Evolutionary conservation across 106 monocot genomes (phyloP).

Genomic region (Posidonia australis): DNA sequence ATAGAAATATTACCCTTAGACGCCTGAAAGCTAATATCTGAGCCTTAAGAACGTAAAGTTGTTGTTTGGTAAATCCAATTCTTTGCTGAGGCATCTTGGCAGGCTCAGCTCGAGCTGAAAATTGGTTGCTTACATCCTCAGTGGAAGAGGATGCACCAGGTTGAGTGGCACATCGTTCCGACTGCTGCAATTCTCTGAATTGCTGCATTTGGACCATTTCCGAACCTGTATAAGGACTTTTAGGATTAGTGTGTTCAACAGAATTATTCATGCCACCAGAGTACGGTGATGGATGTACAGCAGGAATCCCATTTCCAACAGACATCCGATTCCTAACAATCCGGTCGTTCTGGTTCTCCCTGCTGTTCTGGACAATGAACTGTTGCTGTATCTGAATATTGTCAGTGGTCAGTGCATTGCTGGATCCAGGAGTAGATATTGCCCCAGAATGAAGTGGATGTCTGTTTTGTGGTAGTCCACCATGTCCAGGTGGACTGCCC

Average conservation of each 20-base stretch:
- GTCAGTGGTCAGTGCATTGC: slow-evolving; percentile 13
- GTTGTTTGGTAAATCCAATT: slow-evolving; percentile 78
- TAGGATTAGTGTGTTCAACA: slow-evolving; percentile 27
- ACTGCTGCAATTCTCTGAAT: slow-evolving; percentile 36
- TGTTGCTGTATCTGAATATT: slow-evolving; percentile 44
- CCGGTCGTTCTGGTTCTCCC: slow-evolving; percentile 38
- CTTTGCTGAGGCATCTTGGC: slow-evolving; percentile 21
- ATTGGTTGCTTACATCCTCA: slow-evolving; percentile 18
- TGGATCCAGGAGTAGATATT: slow-evolving; percentile 15
- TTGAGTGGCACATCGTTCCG: slow-evolving; percentile 19
- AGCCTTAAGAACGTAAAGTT: slow-evolving; percentile 93
- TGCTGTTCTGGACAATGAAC: slow-evolving; percentile 17
- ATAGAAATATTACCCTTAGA: slow-evolving; percentile 51
- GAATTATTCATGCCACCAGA: slow-evolving; percentile 28
- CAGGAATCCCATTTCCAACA: slow-evolving; percentile 24
- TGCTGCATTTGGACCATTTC: slow-evolving; percentile 38
- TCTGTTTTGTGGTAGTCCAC: slow-evolving; percentile 20
- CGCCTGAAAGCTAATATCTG: slow-evolving; percentile 95
- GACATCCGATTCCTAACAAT: slow-evolving; percentile 16
- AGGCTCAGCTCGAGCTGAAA: slow-evolving; percentile 26
- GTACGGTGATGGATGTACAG: slow-evolving; percentile 35
- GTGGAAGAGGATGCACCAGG: slow-evolving; percentile 16
- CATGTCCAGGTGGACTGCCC: slow-evolving; percentile 34
- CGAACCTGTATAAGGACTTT: slow-evolving; percentile 17
- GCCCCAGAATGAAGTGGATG: slow-evolving; percentile 25